These are phyloP conservation scores for Saccharum spontaneum DNA, from an alignment of 176 grass and related monocot species.

Conservation along the genomic window DNA sequence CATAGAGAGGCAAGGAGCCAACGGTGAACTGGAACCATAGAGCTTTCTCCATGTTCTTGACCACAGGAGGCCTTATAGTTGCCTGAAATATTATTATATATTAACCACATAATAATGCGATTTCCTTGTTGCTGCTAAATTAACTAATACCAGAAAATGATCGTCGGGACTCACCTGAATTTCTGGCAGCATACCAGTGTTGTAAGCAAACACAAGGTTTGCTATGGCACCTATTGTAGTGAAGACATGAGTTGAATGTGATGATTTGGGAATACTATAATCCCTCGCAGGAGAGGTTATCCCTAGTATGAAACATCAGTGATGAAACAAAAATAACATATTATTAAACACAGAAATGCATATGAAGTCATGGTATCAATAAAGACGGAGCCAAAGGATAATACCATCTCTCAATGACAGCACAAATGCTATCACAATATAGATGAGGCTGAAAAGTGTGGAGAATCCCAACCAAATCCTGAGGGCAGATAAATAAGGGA, in stretches of 20 bases:
- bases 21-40: slow-evolving; percentile 88
- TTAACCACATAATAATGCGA: background rate
- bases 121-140: background rate
- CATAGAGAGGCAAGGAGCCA: slow-evolving; percentile 73
- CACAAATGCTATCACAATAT: slow-evolving; percentile 75
- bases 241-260: slow-evolving; percentile 54
- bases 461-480: slow-evolving; percentile 95
- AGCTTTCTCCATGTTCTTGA: slow-evolving; percentile 97
- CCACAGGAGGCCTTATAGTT: slow-evolving; percentile 80
- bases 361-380: slow-evolving; percentile 4
- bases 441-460: slow-evolving; percentile 84
- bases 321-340: slow-evolving; percentile 14
- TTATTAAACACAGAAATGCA: slow-evolving; percentile 33
- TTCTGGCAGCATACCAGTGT: slow-evolving; percentile 96
- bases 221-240: slow-evolving; percentile 79
- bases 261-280: slow-evolving; percentile 72
- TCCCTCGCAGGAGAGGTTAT: slow-evolving; percentile 51
- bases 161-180: slow-evolving; percentile 64
- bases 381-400: slow-evolving; percentile 18
- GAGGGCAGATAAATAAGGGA: slow-evolving; percentile 90
- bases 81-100: slow-evolving; percentile 40
- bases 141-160: background rate
- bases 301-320: slow-evolving; percentile 43
- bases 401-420: slow-evolving; percentile 83
- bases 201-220: slow-evolving; percentile 90